These are phyloP conservation scores for Orobanche coerulescens DNA, from an alignment of 257 asterid species.

Conservation along the genomic window DNA sequence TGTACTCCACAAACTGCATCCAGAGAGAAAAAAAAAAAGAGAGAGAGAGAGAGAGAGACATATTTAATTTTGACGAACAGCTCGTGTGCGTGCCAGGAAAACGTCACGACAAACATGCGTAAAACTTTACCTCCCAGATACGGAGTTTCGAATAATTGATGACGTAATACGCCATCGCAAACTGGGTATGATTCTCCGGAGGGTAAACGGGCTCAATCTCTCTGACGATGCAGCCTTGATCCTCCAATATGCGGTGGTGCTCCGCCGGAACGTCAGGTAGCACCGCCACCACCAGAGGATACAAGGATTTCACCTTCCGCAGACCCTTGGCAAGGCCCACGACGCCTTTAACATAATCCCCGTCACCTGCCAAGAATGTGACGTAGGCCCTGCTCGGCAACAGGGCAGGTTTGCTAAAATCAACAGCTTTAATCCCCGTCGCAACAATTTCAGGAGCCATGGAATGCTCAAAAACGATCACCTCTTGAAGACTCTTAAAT, in stretches of 20 bases:
- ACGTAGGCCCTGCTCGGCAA: not conserved
- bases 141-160: conserved; percentile 53
- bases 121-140: conserved; percentile 40
- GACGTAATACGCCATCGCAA: conserved; percentile 53
- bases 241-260: conserved; percentile 46
- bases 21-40: too few species aligned
- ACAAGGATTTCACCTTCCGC: conserved; percentile 17
- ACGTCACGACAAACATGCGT: too few species aligned
- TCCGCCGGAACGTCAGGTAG: conserved; percentile 8
- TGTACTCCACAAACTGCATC: conserved; percentile 57
- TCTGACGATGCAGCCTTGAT: conserved; percentile 46
- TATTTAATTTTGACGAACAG: too few species aligned
- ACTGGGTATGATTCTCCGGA: conserved; percentile 34
- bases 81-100: too few species aligned
- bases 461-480: too few species aligned
- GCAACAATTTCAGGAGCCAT: too few species aligned
- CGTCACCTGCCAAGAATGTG: conserved; percentile 45
- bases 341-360: conserved; percentile 52
- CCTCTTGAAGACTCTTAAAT: too few species aligned
- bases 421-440: too few species aligned
- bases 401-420: too few species aligned
- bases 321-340: conserved; percentile 37
- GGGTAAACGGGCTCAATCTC: conserved; percentile 45
- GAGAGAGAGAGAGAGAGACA: too few species aligned
- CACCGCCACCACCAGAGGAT: conserved; percentile 49